These are phyloP conservation scores for Candida sanyiensis DNA, from an alignment of 805 yeast genomes.

Conservation along the genomic window DNA sequence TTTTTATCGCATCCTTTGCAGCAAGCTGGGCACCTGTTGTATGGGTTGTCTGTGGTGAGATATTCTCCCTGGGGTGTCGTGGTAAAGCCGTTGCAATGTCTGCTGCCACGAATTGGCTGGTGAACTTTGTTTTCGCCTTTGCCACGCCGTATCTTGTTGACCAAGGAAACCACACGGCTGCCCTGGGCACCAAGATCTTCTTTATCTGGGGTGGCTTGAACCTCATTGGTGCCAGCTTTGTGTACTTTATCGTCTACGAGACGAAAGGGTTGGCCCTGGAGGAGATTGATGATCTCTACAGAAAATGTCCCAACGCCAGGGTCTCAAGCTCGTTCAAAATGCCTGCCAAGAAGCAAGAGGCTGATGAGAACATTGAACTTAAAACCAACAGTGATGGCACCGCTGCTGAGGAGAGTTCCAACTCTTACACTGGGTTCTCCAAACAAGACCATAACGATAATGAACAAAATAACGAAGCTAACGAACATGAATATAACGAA, in stretches of 20 bases:
- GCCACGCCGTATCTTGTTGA: slow-evolving; percentile 73
- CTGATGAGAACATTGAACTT: not conserved
- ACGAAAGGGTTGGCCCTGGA: slow-evolving; percentile 77
- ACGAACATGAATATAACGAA: slow-evolving; percentile 1
- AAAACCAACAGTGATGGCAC: not conserved
- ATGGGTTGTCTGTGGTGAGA: slow-evolving; percentile 66
- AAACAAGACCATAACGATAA: not conserved
- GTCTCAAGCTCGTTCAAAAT: slow-evolving; percentile 38
- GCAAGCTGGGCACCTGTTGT: slow-evolving; percentile 80
- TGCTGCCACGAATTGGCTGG: slow-evolving; percentile 77
- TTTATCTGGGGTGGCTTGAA: slow-evolving; percentile 77
- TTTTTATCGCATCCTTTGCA: slow-evolving; percentile 72
- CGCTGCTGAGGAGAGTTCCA: slow-evolving; percentile 1
- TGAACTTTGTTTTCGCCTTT: slow-evolving; percentile 68
- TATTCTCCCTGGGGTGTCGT: slow-evolving; percentile 66
- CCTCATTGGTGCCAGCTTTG: slow-evolving; percentile 51
- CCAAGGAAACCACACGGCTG: slow-evolving; percentile 60
- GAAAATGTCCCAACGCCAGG: slow-evolving; percentile 50
- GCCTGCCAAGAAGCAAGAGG: not conserved
- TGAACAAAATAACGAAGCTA: not conserved
- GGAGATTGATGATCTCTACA: slow-evolving; percentile 73
- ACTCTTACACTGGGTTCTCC: not conserved
- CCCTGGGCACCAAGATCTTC: slow-evolving; percentile 65
- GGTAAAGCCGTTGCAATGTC: slow-evolving; percentile 73
- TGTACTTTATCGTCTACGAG: slow-evolving; percentile 67